Conservation (phyloP, 2,329 filamentous ascomycete genomes). For the Pseudocercospora macadamiae region DNA sequence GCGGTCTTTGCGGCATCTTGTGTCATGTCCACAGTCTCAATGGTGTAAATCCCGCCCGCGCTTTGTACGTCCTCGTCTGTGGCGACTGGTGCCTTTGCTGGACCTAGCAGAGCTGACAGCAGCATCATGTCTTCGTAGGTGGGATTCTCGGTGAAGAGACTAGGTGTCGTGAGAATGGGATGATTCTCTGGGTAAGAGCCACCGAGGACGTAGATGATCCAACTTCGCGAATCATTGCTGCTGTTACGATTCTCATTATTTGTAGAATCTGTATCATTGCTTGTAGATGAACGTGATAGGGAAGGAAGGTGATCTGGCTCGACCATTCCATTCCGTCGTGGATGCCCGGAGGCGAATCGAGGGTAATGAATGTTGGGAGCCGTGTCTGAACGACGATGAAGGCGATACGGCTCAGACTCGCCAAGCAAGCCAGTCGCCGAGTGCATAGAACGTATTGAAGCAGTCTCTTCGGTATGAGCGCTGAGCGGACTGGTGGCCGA, state of each 20-base stretch:
- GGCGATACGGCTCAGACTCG: slow-evolving; percentile 30
- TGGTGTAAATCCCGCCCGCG: slow-evolving; percentile 63
- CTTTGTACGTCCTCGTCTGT: slow-evolving; percentile 65
- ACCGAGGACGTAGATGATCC: slow-evolving; percentile 73
- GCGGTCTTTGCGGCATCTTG: slow-evolving; percentile 32
- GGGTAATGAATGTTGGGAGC: slow-evolving; percentile 46
- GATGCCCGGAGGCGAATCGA: slow-evolving; percentile 64
- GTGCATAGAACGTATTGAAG: slow-evolving; percentile 37
- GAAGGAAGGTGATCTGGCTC: slow-evolving; percentile 60
- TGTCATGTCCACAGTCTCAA: slow-evolving; percentile 40
- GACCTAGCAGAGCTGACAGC: slow-evolving; percentile 67
- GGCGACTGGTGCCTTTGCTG: slow-evolving; percentile 70
- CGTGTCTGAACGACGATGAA: slow-evolving; percentile 39
- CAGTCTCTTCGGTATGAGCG: slow-evolving; percentile 39
- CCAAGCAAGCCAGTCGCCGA: slow-evolving; percentile 37
- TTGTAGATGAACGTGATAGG: slow-evolving; percentile 35
- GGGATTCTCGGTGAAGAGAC: slow-evolving; percentile 70
- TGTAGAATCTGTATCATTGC: slow-evolving; percentile 35
- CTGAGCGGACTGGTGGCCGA: slow-evolving; percentile 35
- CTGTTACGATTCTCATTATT: slow-evolving; percentile 30
- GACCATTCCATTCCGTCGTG: slow-evolving; percentile 66
- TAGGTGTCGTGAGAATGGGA: slow-evolving; percentile 69
- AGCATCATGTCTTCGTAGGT: slow-evolving; percentile 75
- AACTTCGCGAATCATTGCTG: slow-evolving; percentile 60
- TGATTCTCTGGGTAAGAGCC: slow-evolving; percentile 72